Percentiles rank a stretch among this genome's conserved stretches.
Evolutionary conservation across 257 asterid species (phyloP).

Genomic region (Coffea eugenioides): DNA sequence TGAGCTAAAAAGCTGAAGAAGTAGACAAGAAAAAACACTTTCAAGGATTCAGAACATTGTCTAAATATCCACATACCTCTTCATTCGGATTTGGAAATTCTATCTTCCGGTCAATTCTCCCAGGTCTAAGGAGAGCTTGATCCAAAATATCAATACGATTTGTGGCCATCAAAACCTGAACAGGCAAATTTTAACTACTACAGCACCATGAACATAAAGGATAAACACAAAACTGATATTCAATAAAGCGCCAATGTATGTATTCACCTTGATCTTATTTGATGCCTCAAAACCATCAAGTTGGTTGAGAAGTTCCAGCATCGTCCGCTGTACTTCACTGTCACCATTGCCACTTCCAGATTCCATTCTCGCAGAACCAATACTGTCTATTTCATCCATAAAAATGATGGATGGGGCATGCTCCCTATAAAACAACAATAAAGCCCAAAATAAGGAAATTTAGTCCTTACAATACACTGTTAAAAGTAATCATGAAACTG

Average conservation of each 20-base stretch:
- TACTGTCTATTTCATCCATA: constrained; percentile 95
- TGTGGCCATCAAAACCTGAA: constrained; percentile 91
- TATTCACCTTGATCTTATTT: constrained; percentile 72
- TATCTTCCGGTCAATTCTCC: constrained; percentile 88
- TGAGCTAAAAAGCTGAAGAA: background rate
- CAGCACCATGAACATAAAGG: background rate
- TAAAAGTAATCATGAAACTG: background rate
- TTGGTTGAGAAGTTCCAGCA: constrained; percentile 93
- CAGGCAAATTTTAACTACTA: background rate
- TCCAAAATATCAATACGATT: constrained; percentile 88
- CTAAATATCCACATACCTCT: constrained; percentile 40
- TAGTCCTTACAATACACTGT: background rate
- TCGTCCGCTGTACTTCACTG: constrained; percentile 91
- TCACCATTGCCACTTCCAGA: constrained; percentile 93
- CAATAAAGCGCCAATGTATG: background rate
- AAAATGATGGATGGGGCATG: constrained; percentile 94
- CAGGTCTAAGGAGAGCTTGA: constrained; percentile 92
- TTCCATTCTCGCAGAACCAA: constrained; percentile 92
- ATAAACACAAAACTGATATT: constrained; percentile 11
- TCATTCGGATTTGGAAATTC: constrained; percentile 94
- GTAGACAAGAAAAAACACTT: background rate
- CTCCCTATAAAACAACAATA: constrained; percentile 46
- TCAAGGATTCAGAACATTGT: background rate
- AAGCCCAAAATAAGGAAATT: background rate
- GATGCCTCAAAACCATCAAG: constrained; percentile 98